Evolutionary conservation across 768 basidiomycete genomes (phyloP).

Genomic region (Ephemerocybe angulata): DNA sequence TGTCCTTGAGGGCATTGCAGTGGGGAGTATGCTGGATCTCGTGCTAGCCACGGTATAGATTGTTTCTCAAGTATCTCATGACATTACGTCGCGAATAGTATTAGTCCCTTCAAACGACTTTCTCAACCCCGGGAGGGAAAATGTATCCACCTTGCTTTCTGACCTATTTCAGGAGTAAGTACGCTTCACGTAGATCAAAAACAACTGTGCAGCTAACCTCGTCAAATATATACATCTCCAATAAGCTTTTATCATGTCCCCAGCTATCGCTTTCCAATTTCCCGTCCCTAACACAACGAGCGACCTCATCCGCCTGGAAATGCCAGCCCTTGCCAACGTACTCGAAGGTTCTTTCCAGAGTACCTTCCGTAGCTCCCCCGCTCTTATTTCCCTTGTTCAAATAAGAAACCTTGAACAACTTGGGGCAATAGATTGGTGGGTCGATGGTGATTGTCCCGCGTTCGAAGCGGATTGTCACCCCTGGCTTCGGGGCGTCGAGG

Average conservation of each 20-base stretch:
- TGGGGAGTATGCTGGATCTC: too few species aligned
- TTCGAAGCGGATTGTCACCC: slow-evolving; percentile 71
- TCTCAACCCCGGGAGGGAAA: slow-evolving; percentile 63
- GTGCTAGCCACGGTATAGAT: too few species aligned
- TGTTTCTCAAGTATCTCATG: too few species aligned
- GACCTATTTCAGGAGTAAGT: slow-evolving; percentile 37
- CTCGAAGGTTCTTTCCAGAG: slow-evolving; percentile 43
- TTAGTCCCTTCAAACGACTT: slow-evolving; percentile 26
- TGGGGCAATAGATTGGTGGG: slow-evolving; percentile 64
- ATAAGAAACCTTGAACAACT: slow-evolving; percentile 62
- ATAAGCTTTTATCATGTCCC: slow-evolving; percentile 74
- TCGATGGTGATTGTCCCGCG: slow-evolving; percentile 64
- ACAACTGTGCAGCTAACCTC: slow-evolving; percentile 46
- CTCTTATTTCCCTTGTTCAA: slow-evolving; percentile 44
- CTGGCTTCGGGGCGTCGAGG: slow-evolving; percentile 40
- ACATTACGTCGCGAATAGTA: too few species aligned
- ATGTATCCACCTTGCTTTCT: slow-evolving; percentile 51
- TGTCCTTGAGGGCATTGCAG: too few species aligned
- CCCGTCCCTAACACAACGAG: slow-evolving; percentile 68
- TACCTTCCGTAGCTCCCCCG: slow-evolving; percentile 44
- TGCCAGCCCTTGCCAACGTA: slow-evolving; percentile 74
- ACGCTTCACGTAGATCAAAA: neutral
- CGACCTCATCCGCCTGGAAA: slow-evolving; percentile 88
- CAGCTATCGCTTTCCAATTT: slow-evolving; percentile 71
- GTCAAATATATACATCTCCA: slow-evolving; percentile 85